phyloP scores from a whole-genome alignment of 1,284 basidiomycete species.

The Hemileia vastatrix region DNA sequence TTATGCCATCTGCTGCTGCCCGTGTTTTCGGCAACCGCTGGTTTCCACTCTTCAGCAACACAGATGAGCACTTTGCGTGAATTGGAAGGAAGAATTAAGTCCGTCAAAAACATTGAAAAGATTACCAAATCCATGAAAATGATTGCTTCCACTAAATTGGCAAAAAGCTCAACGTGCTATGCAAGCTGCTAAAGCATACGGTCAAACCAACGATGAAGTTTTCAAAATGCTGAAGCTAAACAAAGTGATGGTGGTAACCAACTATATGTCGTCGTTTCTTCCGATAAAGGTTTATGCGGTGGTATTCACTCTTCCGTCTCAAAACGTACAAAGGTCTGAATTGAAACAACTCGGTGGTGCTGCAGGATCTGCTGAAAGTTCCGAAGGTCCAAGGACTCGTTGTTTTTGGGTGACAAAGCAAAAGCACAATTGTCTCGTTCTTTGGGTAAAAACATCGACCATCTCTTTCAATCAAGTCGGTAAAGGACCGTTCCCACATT shows the following conservation, averaged over 20 bases:
- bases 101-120: conserved; percentile 83
- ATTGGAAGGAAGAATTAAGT: conserved; percentile 92
- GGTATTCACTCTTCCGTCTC: conserved; percentile 97
- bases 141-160: conserved; percentile 95
- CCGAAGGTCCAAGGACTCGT: too few species aligned
- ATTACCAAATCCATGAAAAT: conserved; percentile 99
- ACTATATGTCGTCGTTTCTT: conserved; percentile 88
- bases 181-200: conserved; percentile 85
- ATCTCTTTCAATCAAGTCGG: conserved; percentile 97
- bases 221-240: too few species aligned
- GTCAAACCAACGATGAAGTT: conserved; percentile 82
- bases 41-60: conserved; percentile 61
- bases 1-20: conserved; percentile 53
- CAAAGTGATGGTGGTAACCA: too few species aligned
- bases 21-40: conserved; percentile 50
- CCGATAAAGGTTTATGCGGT: conserved; percentile 98
- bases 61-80: conserved; percentile 97
- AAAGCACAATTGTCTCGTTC: conserved; percentile 76
- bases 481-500: conserved; percentile 92
- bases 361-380: conserved; percentile 52
- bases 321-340: conserved; percentile 68
- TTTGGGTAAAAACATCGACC: conserved; percentile 60
- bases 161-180: conserved; percentile 90
- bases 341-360: conserved; percentile 49
- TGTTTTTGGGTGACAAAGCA: conserved; percentile 90